A percentile compares a stretch with the other conserved stretches of the same genome.
Evolutionary conservation across 2,329 filamentous ascomycete genomes (phyloP).

Genomic region (Talaromyces amestolkiae): DNA sequence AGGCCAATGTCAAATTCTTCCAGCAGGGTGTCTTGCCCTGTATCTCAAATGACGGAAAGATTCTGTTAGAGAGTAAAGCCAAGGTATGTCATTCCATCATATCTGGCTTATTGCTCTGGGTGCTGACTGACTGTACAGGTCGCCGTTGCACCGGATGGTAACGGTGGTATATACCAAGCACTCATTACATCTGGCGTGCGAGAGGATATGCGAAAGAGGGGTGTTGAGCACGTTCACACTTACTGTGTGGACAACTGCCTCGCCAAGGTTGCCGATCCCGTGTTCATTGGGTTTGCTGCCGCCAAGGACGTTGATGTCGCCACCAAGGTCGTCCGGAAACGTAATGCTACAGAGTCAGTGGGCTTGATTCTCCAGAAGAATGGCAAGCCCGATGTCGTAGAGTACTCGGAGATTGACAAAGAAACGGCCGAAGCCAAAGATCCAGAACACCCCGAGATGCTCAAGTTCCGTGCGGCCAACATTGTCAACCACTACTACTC

Average conservation of each 20-base stretch:
- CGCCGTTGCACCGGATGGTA: slow-evolving; percentile 93
- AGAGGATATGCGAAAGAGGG: slow-evolving; percentile 81
- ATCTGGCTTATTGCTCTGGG: background rate
- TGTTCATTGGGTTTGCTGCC: slow-evolving; percentile 91
- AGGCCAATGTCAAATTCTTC: slow-evolving; percentile 86
- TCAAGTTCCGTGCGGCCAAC: slow-evolving; percentile 97
- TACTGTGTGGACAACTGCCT: slow-evolving; percentile 99
- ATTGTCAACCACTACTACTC: slow-evolving; percentile 99
- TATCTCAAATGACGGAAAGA: slow-evolving; percentile 97
- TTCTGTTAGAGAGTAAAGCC: slow-evolving; percentile 84
- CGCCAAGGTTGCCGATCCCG: slow-evolving; percentile 95
- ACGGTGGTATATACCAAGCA: slow-evolving; percentile 94
- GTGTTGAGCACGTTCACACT: slow-evolving; percentile 90
- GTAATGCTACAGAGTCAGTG: slow-evolving; percentile 91
- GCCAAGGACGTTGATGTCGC: slow-evolving; percentile 88
- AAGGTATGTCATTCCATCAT: slow-evolving; percentile 55
- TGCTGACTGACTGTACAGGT: slow-evolving; percentile 48
- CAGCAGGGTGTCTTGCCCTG: slow-evolving; percentile 96
- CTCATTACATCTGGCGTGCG: slow-evolving; percentile 77
- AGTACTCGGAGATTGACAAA: slow-evolving; percentile 95
- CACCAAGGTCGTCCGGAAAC: slow-evolving; percentile 99
- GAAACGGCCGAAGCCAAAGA: slow-evolving; percentile 88
- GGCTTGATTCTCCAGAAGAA: slow-evolving; percentile 94
- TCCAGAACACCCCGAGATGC: slow-evolving; percentile 70
- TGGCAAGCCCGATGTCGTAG: slow-evolving; percentile 92